Evolutionary conservation across 2,329 filamentous ascomycete species (phyloP), one percentile per base, ranked within the genome.

Genomic region (Amauroascus verrucosus): DNA sequence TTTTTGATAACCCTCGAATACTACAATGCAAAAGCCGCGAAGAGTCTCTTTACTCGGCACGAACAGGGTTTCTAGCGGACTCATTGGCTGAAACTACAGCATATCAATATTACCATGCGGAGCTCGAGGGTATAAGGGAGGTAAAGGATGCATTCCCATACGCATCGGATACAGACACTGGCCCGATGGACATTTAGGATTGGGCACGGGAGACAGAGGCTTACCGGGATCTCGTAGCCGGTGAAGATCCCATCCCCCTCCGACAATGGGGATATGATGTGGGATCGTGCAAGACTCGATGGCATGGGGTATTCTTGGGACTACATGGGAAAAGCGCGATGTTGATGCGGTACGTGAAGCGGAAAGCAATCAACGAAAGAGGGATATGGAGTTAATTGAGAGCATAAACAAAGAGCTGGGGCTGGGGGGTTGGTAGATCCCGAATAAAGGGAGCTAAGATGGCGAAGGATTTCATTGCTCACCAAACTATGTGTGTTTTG

Each of bases 211-310:
- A 50, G 7, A 20, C 37, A 16, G n/a, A 24, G 2, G 26, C 13
- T 9, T 46, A 33, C 3, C 7, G 18, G 26, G 7, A 4, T 5
- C 41, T 41, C 47, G 33, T 28, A 18, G 7, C 14, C 11, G 20
- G 14, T 51, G 41, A 51, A 16, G 22, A 22, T 2, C 53, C 43
- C 24, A 22, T 55, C 9, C 37, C 44, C 22, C 49, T 55, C 37
- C 44, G 54, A 18, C 26, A 38, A 53, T 43, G 43, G 43, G 54
- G 54, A 24, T 55, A 55, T 55, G 8, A 48, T 56, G 54, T 56
- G 54, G 50, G 45, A 51, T 48, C 40, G 32, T 26, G 30, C 30
- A 4, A 53, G 54, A 18, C 51, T 54, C 13, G 24, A 45, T 8
- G 35, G n/a, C 44, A 7, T 56, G 46, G 54, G 54, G 54, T 7